Evolutionary conservation across 2,329 filamentous ascomycete genomes (phyloP), one percentile per base, ranked within the genome.

Genomic region (Balansia obtecta): DNA sequence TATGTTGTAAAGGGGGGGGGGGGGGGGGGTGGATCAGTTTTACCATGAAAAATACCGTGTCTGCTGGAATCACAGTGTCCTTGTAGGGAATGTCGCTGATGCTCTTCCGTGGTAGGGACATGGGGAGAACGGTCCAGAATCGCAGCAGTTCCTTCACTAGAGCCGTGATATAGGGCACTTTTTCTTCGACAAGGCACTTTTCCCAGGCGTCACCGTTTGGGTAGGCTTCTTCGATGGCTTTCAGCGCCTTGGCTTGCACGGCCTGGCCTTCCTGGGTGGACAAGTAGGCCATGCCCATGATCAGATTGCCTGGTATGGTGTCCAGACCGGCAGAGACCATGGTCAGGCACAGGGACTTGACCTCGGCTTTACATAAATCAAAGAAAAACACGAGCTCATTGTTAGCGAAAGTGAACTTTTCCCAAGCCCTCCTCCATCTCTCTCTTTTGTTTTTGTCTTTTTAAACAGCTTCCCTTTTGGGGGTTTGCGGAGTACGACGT

Each of bases 291-390:
- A 91, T 79, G 12, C 83, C 82, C 83, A 88, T 88, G 59, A 88
- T 83, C 10, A 91, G 68, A 54, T 89, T 90, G 11, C 82, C 85
- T 0, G 87, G 85, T 1, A 93, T 83, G 0, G 87, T 93, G 61
- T 93, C 87, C 15, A 91, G 76, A 16, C 87, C 87, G 0, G 85
- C 87, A 1, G 83, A 86, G 0, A 91, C 83, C 79, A 91, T 89
- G 22, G 85, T 88, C 22, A 93, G 67, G 62, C 86, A 88, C 57
- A 93, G 88, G 2, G 84, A 86, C 65, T 85, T 88, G 46, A 90
- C 74, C 64, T 90, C 87, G 12, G 79, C 83, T 85, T 49, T 6
- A n/a, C 22, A 27, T 37, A 5, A 1, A 15, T n/a, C 34, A 6
- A 10, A 30, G 2, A 13, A 18, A 16, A 3, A 12, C n/a, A 22